Conservation (phyloP, 2,329 filamentous ascomycete genomes). For the Helicocarpus griseus region DNA sequence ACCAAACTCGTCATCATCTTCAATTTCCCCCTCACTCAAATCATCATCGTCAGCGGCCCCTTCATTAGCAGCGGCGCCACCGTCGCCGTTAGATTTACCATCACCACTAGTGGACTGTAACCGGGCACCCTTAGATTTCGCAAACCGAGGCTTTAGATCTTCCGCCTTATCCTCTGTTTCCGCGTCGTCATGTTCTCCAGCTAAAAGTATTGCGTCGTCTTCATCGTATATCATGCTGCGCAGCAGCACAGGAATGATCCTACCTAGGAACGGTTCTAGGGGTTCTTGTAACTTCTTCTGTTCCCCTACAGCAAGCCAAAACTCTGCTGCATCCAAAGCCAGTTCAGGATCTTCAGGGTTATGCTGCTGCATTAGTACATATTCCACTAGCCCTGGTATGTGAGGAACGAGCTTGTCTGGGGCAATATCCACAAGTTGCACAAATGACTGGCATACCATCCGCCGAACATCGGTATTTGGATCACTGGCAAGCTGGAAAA, state of each 20-base stretch:
- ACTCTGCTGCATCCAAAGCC: slow-evolving; percentile 89
- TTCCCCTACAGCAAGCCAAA: slow-evolving; percentile 91
- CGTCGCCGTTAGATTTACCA: slow-evolving; percentile 30
- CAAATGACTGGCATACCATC: slow-evolving; percentile 88
- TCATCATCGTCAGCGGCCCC: slow-evolving; percentile 59
- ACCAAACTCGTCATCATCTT: slow-evolving; percentile 58
- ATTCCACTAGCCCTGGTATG: slow-evolving; percentile 78
- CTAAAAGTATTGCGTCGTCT: slow-evolving; percentile 79
- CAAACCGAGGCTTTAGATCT: slow-evolving; percentile 88
- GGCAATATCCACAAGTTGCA: slow-evolving; percentile 80
- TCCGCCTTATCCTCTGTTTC: slow-evolving; percentile 82
- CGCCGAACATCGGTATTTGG: slow-evolving; percentile 71
- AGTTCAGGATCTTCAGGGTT: slow-evolving; percentile 74
- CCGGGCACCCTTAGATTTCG: slow-evolving; percentile 56
- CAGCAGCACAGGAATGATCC: slow-evolving; percentile 82
- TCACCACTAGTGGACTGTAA: slow-evolving; percentile 39
- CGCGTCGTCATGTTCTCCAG: slow-evolving; percentile 78
- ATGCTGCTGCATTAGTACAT: slow-evolving; percentile 83
- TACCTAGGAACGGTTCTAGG: slow-evolving; percentile 66
- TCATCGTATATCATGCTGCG: slow-evolving; percentile 95
- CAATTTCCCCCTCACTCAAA: slow-evolving; percentile 77
- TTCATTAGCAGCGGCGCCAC: slow-evolving; percentile 36
- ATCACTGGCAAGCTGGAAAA: slow-evolving; percentile 75
- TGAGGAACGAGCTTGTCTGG: slow-evolving; percentile 87
- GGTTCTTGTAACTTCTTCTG: slow-evolving; percentile 68